Evolutionary conservation across 306 rosid genomes (phyloP), one percentile per base, ranked within the genome.

Genomic region (Casuarina cunninghamiana): DNA sequence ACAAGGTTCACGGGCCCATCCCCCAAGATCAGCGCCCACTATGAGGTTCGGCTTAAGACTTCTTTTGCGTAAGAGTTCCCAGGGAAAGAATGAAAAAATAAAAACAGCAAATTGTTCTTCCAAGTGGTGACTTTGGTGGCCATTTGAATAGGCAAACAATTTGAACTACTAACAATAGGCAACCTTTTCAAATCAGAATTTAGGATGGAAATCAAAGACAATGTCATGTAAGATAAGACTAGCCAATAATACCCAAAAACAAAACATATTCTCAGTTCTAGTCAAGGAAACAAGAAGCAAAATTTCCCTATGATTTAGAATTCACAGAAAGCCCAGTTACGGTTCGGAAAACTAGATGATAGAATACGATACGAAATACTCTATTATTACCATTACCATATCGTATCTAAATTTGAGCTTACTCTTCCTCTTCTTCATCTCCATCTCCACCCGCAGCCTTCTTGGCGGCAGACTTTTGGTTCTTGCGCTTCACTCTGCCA

Each of bases 401-500:
- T 17, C 3, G n/a, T 67, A 42, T 67, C 35, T 67, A 67, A 66
- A 42, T 32, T 8, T 1, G 15, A 9, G 70, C 68, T 82, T 46
- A 77, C 58, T 83, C 86, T 54, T 78, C 83, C 16, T 83, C 86
- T 60, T 78, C 86, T 58, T 75, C 81, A n/a, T 71, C 81, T 11
- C 81, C 80, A 83, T 74, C 83, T 26, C 83, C 86, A 57, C 86
- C 83, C 10, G 86, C 46, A 69, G 80, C 77, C 79, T 83, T 83
- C 86, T 74, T 78, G 5, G 83, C 77, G 37, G 86, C 86, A 21
- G 86, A 70, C 75, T 80, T 75, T 60, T 78, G 86, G 63, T 83
- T 75, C 86, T 4, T 83, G 76, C 83, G 68, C 80, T 83, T 83
- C 77, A 83, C 86, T 39, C 86, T 74, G 45, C 86, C 86, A 10